These are phyloP conservation scores for Tulasnella calospora DNA, from an alignment of 768 basidiomycete species.

Conservation along the genomic window DNA sequence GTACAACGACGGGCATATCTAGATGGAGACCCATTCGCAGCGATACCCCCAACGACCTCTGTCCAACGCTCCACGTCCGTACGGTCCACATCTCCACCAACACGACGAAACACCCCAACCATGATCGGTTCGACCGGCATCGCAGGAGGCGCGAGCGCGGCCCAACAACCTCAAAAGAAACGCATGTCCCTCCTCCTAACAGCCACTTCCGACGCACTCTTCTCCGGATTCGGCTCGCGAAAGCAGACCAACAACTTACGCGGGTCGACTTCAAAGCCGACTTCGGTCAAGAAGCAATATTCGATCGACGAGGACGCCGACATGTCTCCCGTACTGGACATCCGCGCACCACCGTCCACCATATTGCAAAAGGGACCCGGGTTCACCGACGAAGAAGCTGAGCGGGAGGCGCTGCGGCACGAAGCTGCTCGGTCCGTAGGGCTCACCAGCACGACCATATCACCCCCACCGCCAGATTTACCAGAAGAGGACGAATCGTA, in stretches of 20 bases:
- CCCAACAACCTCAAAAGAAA: background rate
- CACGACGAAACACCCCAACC: background rate
- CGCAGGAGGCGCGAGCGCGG: background rate
- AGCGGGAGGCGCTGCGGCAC: constrained; percentile 15
- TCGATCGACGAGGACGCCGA: constrained; percentile 9
- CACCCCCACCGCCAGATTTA: background rate
- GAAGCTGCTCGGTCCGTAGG: constrained; percentile 22
- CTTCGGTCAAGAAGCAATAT: background rate
- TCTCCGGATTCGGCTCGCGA: constrained; percentile 11
- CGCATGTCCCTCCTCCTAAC: constrained; percentile 18
- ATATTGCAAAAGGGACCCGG: background rate
- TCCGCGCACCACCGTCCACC: background rate
- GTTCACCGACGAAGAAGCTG: constrained; percentile 10
- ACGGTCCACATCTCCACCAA: background rate
- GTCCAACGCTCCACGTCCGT: background rate
- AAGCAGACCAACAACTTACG: background rate
- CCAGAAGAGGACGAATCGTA: constrained; percentile 11
- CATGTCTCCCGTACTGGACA: constrained; percentile 1
- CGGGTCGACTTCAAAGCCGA: background rate
- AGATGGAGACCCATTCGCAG: constrained; percentile 6
- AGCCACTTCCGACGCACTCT: constrained; percentile 7
- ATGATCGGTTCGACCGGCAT: background rate
- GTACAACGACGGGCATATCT: background rate
- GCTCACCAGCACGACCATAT: background rate
- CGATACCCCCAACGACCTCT: background rate